Conservation (phyloP, 2,329 filamentous ascomycete genomes). For the Sarocladium kiliense region DNA sequence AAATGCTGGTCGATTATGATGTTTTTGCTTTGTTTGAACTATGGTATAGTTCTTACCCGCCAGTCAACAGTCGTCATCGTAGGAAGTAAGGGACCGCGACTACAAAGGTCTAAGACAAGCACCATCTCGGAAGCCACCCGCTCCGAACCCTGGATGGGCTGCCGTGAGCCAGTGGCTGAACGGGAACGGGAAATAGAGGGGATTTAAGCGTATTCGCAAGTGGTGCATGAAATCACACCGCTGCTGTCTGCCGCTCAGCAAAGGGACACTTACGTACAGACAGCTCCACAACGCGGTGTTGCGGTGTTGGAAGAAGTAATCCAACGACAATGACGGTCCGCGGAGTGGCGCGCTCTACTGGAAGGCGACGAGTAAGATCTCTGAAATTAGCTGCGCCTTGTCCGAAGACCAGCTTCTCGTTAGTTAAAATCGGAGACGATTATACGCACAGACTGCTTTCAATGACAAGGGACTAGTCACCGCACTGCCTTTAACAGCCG, state of each 20-base stretch:
- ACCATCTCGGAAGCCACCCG: neutral
- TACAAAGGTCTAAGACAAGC: neutral
- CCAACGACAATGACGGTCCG: no score
- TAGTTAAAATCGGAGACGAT: no score
- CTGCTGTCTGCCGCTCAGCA: neutral
- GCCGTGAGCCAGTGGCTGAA: neutral
- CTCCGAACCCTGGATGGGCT: constrained; percentile 1
- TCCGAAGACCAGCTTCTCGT: no score
- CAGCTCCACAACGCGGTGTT: no score
- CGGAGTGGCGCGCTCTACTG: no score
- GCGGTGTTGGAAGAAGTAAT: no score
- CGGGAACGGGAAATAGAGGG: neutral
- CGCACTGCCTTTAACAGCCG: neutral
- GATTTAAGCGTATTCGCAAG: neutral
- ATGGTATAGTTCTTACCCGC: neutral
- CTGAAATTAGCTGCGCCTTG: no score
- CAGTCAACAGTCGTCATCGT: constrained; percentile 1
- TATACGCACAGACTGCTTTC: neutral
- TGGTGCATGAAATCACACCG: neutral
- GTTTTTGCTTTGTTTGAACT: neutral
- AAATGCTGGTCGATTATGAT: neutral
- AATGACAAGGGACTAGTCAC: neutral
- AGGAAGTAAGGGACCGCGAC: neutral
- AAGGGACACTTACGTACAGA: neutral
- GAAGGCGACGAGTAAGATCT: no score